A percentile compares a stretch with the other conserved stretches of the same genome.
Conservation (phyloP, 768 basidiomycete genomes). For the Naganishia kalamii region DNA sequence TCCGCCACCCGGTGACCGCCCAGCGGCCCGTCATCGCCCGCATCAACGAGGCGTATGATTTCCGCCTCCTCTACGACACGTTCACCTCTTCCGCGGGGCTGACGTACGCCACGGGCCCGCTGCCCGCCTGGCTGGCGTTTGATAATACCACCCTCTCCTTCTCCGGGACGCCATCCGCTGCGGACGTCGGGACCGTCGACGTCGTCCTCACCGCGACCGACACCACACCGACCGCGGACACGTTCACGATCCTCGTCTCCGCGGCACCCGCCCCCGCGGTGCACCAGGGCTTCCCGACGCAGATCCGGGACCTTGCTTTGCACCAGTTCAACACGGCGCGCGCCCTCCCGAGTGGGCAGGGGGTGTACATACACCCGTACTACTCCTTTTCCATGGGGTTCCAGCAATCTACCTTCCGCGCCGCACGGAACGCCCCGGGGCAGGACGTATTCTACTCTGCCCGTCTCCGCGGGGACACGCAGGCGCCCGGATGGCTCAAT, state of each 20-base stretch:
- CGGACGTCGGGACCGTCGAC: conserved; percentile 59
- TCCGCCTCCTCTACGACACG: conserved; percentile 63
- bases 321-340: conserved; percentile 43
- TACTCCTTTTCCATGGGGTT: conserved; percentile 94
- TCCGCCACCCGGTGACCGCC: conserved; percentile 59
- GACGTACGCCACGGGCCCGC: conserved; percentile 54
- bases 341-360: conserved; percentile 38
- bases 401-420: conserved; percentile 59
- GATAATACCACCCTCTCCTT: conserved; percentile 59
- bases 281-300: conserved; percentile 56
- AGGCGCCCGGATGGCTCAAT: conserved; percentile 66
- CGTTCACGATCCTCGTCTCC: conserved; percentile 38
- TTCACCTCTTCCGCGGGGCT: conserved; percentile 54
- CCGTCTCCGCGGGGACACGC: conserved; percentile 60
- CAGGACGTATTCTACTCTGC: conserved; percentile 58
- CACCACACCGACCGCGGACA: conserved; percentile 44
- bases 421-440: conserved; percentile 43
- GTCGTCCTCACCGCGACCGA: conserved; percentile 60
- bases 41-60: conserved; percentile 58
- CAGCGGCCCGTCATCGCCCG: conserved; percentile 79
- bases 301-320: conserved; percentile 64
- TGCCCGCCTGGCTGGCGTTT: conserved; percentile 75
- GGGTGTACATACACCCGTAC: conserved; percentile 66
- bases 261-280: conserved; percentile 58
- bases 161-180: conserved; percentile 59